A percentile compares a stretch with the other conserved stretches of the same genome.
Conservation (phyloP, 768 basidiomycete species). For the Russula abietina region DNA sequence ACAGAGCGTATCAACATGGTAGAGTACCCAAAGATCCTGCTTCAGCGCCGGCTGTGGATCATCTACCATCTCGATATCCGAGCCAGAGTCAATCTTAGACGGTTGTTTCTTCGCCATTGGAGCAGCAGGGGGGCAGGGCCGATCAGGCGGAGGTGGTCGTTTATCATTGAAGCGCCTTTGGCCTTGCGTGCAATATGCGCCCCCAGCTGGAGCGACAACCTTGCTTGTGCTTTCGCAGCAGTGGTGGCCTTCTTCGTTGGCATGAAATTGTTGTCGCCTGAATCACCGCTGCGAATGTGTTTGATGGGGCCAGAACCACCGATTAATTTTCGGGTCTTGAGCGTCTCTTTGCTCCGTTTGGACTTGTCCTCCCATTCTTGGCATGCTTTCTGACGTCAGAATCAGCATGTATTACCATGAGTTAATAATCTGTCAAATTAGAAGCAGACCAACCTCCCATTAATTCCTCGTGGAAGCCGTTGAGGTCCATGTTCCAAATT, state of each 20-base stretch:
- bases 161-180: conserved; percentile 32
- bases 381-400: conserved; percentile 34
- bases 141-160: conserved; percentile 18
- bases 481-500: conserved; percentile 88
- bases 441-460: conserved; percentile 64
- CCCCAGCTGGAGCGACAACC: conserved; percentile 29
- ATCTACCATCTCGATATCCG: conserved; percentile 30
- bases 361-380: conserved; percentile 41
- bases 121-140: conserved; percentile 24
- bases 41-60: conserved; percentile 27
- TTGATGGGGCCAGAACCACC: conserved; percentile 34
- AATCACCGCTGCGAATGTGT: conserved; percentile 31
- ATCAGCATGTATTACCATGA: background rate
- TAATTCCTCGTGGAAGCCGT: conserved; percentile 71
- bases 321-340: conserved; percentile 48
- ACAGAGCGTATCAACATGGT: too few species aligned
- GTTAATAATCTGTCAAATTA: background rate
- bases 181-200: conserved; percentile 30
- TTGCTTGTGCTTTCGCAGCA: conserved; percentile 33
- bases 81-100: conserved; percentile 31
- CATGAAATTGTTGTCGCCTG: conserved; percentile 51
- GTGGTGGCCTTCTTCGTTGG: conserved; percentile 40
- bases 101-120: conserved; percentile 26
- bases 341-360: conserved; percentile 51
- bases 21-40: too few species aligned